Conservation (phyloP, 345 rosid genomes). For the Trapa bicornis region DNA sequence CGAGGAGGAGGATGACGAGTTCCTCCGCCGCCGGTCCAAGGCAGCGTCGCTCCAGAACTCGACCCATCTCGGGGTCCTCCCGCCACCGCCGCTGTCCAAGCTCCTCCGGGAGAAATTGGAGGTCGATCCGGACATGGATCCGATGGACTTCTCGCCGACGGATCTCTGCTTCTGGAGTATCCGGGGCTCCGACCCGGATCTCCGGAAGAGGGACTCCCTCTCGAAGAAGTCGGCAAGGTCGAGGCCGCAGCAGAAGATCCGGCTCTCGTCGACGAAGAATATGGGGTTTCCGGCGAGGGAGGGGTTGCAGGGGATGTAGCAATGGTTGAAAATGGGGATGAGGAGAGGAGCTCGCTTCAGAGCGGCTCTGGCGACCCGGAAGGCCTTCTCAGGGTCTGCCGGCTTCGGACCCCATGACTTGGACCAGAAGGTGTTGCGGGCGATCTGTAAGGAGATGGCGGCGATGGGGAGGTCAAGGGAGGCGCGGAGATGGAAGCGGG, state of each 20-base stretch:
- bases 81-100: conserved; percentile 40
- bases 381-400: conserved; percentile 67
- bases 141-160: conserved; percentile 47
- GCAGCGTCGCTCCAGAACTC: conserved; percentile 99
- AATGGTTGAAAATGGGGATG: conserved; percentile 83
- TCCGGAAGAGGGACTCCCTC: conserved; percentile 58
- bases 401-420: conserved; percentile 91
- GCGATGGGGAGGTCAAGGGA: conserved; percentile 82
- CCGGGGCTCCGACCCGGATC: conserved; percentile 30
- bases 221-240: conserved; percentile 88
- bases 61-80: conserved; percentile 82
- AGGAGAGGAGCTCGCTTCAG: conserved; percentile 79
- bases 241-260: conserved; percentile 84
- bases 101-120: conserved; percentile 47
- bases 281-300: conserved; percentile 89
- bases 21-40: conserved; percentile 54
- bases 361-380: conserved; percentile 77
- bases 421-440: conserved; percentile 81
- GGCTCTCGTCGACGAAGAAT: conserved; percentile 76
- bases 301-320: conserved; percentile 87
- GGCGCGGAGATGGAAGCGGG: conserved; percentile 68
- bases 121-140: conserved; percentile 43
- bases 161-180: conserved; percentile 49
- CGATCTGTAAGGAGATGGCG: conserved; percentile 83
- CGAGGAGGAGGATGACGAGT: conserved; percentile 30